phyloP scores from a whole-genome alignment of 2,329 filamentous ascomycete species.

The Sporothrix luriei region DNA sequence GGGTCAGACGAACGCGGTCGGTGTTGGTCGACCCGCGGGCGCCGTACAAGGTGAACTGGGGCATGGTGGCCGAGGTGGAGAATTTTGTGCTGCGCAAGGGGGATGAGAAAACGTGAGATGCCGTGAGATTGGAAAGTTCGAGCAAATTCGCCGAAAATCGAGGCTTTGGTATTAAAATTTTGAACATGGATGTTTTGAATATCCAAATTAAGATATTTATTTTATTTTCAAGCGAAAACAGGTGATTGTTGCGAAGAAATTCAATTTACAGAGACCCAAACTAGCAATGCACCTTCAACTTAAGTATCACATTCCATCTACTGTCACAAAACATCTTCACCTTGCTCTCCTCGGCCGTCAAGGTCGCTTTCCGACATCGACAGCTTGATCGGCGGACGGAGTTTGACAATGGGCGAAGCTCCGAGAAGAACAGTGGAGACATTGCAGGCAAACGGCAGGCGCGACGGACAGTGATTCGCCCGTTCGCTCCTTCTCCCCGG shows the following conservation, averaged over 20 bases:
- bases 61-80: constrained; percentile 44
- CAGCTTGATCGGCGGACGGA: neutral
- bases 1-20: constrained; percentile 48
- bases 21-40: constrained; percentile 48
- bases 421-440: neutral
- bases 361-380: neutral
- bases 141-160: neutral
- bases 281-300: neutral
- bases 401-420: neutral
- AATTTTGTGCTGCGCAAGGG: constrained; percentile 19
- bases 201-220: too few species aligned
- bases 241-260: too few species aligned
- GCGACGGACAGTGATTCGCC: neutral
- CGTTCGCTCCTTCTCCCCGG: neutral
- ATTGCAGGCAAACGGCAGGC: neutral
- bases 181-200: too few species aligned
- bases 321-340: neutral
- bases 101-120: too few species aligned
- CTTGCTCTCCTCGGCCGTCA: neutral
- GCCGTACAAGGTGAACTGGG: constrained; percentile 49
- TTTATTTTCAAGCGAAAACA: too few species aligned
- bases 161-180: neutral
- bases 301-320: neutral
- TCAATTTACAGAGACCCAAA: too few species aligned
- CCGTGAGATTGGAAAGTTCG: neutral